These are phyloP conservation scores for Naganishia randhawae DNA, from an alignment of 768 basidiomycete species.

Conservation along the genomic window DNA sequence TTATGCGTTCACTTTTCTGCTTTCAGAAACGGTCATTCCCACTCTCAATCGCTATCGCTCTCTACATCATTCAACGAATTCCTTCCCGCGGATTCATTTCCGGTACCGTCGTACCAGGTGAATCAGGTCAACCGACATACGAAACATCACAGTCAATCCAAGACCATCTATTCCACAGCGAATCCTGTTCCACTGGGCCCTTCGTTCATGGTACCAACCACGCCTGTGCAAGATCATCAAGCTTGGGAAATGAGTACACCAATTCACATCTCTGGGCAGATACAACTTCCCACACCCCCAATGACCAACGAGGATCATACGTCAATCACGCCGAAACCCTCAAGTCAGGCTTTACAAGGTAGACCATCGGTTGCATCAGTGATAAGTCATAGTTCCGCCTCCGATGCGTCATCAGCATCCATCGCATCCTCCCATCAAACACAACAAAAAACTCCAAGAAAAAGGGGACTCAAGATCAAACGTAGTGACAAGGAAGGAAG, in stretches of 20 bases:
- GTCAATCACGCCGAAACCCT: constrained; percentile 13
- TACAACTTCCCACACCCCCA: constrained; percentile 13
- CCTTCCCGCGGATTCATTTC: background rate
- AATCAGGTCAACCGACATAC: constrained; percentile 3
- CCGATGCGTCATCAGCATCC: background rate
- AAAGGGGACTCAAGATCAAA: constrained; percentile 24
- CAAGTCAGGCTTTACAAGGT: constrained; percentile 1
- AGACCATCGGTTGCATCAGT: constrained; percentile 7
- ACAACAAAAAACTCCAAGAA: background rate
- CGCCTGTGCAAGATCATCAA: constrained; percentile 12
- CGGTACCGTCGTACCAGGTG: background rate
- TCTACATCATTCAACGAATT: background rate
- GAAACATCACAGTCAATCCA: background rate
- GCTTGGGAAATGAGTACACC: constrained; percentile 16
- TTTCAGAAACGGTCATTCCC: constrained; percentile 11
- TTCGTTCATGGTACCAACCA: background rate
- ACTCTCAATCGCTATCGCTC: background rate
- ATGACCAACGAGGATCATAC: constrained; percentile 17
- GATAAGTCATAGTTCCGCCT: background rate
- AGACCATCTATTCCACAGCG: constrained; percentile 4
- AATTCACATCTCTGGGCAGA: constrained; percentile 5
- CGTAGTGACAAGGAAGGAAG: constrained; percentile 24
- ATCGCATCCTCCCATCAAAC: constrained; percentile 1
- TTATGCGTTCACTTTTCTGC: background rate
- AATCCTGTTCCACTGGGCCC: background rate